Conservation (phyloP, 305 asterid genomes). For the Rubia tinctorum region DNA sequence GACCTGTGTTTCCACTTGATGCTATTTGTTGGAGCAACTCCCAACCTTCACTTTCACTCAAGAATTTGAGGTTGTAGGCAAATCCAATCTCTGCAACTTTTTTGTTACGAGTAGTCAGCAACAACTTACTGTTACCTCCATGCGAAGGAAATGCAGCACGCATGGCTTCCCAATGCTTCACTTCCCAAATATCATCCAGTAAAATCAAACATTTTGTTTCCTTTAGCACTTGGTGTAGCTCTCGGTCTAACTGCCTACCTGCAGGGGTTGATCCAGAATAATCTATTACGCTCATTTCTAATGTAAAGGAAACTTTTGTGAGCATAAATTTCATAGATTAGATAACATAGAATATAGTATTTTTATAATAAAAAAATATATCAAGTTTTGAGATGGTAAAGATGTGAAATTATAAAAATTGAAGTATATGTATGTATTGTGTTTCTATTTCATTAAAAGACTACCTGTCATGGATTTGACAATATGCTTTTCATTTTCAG, state of each 20-base stretch:
- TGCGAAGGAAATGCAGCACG: constrained; percentile 4
- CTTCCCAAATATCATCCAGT: constrained; percentile 9
- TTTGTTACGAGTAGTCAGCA: constrained; percentile 7
- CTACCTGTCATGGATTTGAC: background rate
- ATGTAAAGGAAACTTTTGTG: too few species aligned
- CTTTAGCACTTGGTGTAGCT: background rate
- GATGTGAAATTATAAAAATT: too few species aligned
- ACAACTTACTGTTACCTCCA: background rate
- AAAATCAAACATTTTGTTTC: background rate
- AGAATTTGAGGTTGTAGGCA: background rate
- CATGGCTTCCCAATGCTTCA: background rate
- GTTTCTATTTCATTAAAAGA: too few species aligned
- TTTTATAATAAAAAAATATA: too few species aligned
- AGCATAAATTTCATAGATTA: too few species aligned
- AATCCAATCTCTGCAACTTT: constrained; percentile 7
- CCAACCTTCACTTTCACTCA: constrained; percentile 3
- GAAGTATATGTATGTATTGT: too few species aligned
- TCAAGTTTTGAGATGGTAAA: too few species aligned
- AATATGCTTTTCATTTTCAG: background rate
- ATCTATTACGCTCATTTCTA: too few species aligned
- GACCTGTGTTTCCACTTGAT: constrained; percentile 1
- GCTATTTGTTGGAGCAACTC: background rate
- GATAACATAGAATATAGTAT: too few species aligned
- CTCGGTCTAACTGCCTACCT: background rate
- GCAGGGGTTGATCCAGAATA: too few species aligned